phyloP scores from a whole-genome alignment of 2,329 filamentous ascomycete species.

The Paraphoma sp. region DNA sequence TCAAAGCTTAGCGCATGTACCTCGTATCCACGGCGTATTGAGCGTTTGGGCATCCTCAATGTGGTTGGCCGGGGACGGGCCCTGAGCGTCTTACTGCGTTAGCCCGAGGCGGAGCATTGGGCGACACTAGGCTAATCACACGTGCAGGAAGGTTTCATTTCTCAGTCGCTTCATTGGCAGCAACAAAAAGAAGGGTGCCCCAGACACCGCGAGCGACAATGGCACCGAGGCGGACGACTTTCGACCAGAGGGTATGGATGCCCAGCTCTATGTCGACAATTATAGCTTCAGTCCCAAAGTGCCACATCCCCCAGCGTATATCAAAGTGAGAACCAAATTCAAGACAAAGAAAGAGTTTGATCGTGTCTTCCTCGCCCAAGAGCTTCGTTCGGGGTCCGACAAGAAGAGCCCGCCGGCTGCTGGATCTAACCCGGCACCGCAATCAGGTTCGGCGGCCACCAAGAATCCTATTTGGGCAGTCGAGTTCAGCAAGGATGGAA shows the following conservation, averaged over 20 bases:
- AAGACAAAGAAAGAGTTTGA: constrained; percentile 86
- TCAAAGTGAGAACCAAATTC: constrained; percentile 80
- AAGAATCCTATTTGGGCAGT: constrained; percentile 85
- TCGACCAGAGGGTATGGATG: constrained; percentile 81
- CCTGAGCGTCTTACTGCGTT: constrained; percentile 42
- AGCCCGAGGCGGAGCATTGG: constrained; percentile 22
- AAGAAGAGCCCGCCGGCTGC: constrained; percentile 36
- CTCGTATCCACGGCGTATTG: constrained; percentile 1
- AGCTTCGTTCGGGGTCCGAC: constrained; percentile 68
- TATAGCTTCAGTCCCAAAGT: constrained; percentile 82
- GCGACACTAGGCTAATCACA: constrained; percentile 23
- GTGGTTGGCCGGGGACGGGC: constrained; percentile 9
- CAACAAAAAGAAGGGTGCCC: constrained; percentile 73
- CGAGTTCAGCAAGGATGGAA: constrained; percentile 91
- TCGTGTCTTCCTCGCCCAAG: constrained; percentile 88
- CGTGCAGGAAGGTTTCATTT: constrained; percentile 82
- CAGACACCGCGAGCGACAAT: constrained; percentile 61
- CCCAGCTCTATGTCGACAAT: constrained; percentile 77
- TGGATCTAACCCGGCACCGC: constrained; percentile 35
- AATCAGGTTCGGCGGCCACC: constrained; percentile 40
- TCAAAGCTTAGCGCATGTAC: constrained; percentile 2
- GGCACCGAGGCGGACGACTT: constrained; percentile 73
- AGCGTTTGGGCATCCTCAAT: background rate
- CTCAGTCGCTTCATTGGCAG: constrained; percentile 82
- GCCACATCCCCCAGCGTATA: constrained; percentile 89